Conservation (phyloP, 768 basidiomycete species). For the Tricholoma matsutake region DNA sequence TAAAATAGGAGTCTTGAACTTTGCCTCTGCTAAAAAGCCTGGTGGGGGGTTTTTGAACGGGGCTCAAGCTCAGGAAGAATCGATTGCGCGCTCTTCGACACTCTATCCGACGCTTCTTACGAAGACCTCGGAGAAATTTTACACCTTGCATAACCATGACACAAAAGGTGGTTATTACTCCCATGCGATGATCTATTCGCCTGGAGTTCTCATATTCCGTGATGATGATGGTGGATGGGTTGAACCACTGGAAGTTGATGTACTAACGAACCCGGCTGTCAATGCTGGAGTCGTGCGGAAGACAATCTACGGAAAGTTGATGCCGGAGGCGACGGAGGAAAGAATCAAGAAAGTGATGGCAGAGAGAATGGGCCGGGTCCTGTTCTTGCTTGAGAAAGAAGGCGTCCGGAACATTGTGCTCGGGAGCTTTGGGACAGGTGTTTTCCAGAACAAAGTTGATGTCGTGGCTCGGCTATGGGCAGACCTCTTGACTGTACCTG, state of each 20-base stretch:
- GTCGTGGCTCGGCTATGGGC: conserved; percentile 63
- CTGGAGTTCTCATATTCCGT: conserved; percentile 58
- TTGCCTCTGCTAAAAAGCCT: conserved; percentile 71
- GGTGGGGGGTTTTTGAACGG: conserved; percentile 77
- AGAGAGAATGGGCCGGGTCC: conserved; percentile 67
- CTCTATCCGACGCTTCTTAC: conserved; percentile 63
- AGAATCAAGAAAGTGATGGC: conserved; percentile 56
- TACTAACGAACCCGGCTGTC: conserved; percentile 73
- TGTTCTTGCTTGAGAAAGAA: conserved; percentile 62
- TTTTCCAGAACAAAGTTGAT: conserved; percentile 62
- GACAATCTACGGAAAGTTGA: conserved; percentile 15
- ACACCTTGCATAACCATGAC: conserved; percentile 52
- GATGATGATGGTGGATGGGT: conserved; percentile 58
- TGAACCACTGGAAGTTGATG: conserved; percentile 56
- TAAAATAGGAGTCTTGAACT: conserved; percentile 66
- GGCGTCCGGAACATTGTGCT: conserved; percentile 60
- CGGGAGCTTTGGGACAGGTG: conserved; percentile 78
- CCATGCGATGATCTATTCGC: conserved; percentile 78
- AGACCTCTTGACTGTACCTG: conserved; percentile 48
- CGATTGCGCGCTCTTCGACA: conserved; percentile 72
- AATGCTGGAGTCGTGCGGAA: conserved; percentile 53
- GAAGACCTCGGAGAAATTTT: conserved; percentile 54
- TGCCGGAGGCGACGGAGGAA: conserved; percentile 22
- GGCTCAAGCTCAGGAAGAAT: conserved; percentile 78
- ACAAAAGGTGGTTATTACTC: conserved; percentile 59